Base-by-base conservation (phyloP, 352 stramenopile species). In the Globisporangium perplexum region DNA sequence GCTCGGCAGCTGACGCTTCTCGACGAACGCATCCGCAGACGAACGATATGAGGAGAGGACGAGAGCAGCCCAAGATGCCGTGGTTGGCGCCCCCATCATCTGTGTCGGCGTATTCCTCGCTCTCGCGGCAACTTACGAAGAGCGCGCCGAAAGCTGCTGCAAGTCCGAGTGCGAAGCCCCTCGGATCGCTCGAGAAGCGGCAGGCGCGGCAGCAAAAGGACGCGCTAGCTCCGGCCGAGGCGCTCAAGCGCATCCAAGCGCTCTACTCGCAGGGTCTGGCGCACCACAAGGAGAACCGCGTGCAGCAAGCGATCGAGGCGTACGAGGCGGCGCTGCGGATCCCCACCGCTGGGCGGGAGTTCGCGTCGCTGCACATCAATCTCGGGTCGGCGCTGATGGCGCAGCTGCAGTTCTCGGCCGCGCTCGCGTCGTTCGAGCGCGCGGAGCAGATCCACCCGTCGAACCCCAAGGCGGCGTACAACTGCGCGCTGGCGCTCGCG, bases 301-400 rank as follows among this genome's bases (percentile, higher is more conserved):
- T 87, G 20, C 60, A 70, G 10, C 62, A 69, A 17, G 78, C 75
- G 14, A 67, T 81, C 15, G 63, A 59, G 7, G 71, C 66, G 50
- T 89, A 89, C 56, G 62, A 86, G 51, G 56, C 60, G 36, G 78
- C 72, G 22, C 66, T 89, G 35, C 53, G 36, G 4, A 41, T 86
- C 33, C 55, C 47, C 53, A 47, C 54, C 41, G 47, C 31, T 7
- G 63, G 59, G 5, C 73, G 68, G 3, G 61, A 74, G 30, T 89
- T 86, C 36, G 74, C 78, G 23, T 88, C 80, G 7, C 48, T 89
- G 43, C 68, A 86, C 38, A 67, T 91, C 48, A 91, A 89, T 57
- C 57, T 83, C n/a, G 75, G 75, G 20, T 85, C 72, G 20, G 80
- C 76, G 1, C 57, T 68, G 17, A 73, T 88, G 60, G 49, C 58